phyloP scores from a whole-genome alignment of 2,329 filamentous ascomycete species.

The Epichloe amarillans region DNA sequence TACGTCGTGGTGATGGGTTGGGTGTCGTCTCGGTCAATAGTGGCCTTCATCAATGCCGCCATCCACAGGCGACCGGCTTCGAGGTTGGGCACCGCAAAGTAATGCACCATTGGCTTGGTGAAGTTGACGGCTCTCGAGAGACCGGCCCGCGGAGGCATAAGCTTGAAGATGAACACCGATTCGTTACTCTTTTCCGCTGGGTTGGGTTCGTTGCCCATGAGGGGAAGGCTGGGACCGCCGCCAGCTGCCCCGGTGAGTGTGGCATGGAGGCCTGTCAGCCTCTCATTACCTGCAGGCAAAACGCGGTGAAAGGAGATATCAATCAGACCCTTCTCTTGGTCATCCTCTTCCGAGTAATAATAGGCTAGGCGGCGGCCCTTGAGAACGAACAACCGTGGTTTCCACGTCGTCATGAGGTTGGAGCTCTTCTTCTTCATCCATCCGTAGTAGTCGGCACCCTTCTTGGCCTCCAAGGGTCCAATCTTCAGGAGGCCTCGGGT shows the following conservation, averaged over 20 bases:
- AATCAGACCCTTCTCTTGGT: conserved; percentile 86
- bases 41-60: conserved; percentile 97
- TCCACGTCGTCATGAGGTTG: conserved; percentile 95
- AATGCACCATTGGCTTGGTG: conserved; percentile 93
- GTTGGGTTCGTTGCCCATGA: conserved; percentile 28
- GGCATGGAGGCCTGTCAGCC: conserved; percentile 79
- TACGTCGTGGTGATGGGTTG: conserved; percentile 80
- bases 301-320: conserved; percentile 97
- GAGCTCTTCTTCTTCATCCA: conserved; percentile 99
- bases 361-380: conserved; percentile 85
- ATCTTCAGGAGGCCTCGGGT: conserved; percentile 74
- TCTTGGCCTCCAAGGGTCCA: conserved; percentile 68
- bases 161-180: conserved; percentile 93
- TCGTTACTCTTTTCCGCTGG: conserved; percentile 39
- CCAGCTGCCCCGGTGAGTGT: conserved; percentile 74
- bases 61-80: conserved; percentile 90
- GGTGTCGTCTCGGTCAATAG: conserved; percentile 80
- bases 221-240: conserved; percentile 43
- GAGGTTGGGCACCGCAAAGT: conserved; percentile 88
- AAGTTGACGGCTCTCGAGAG: conserved; percentile 88
- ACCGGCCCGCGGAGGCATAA: conserved; percentile 78
- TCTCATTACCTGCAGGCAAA: conserved; percentile 84
- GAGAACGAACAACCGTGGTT: conserved; percentile 87
- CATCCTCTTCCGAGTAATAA: conserved; percentile 89
- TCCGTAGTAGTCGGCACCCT: conserved; percentile 80